Evolutionary conservation across 2,329 filamentous ascomycete genomes (phyloP), one percentile per base, ranked within the genome.

Genomic region (Neofusicoccum umdonicola): DNA sequence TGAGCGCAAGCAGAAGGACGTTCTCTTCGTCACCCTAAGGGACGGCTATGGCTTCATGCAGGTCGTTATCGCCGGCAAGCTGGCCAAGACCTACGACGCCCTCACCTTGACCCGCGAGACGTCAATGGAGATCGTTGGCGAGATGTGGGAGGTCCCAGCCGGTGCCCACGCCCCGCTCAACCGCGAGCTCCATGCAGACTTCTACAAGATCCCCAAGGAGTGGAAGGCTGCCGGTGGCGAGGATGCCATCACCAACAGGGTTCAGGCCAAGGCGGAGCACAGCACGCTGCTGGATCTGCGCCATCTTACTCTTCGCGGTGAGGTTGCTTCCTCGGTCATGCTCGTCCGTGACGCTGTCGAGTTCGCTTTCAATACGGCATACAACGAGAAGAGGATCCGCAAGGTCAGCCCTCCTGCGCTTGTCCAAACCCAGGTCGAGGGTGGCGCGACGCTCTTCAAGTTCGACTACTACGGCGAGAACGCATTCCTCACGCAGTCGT

Each of bases 381-480:
- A 92, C 82, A 87, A 90, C 73, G 90, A 95, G 76, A 81, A 89
- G 71, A 85, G 88, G 68, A 85, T 94, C 77, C 85, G 89, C 73
- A 93, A 97, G 80, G 93, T 97, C 68, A 90, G 89, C 56, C 93
- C 93, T 12, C 93, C 93, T 1, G 92, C 92, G 37, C 89, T 96
- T 78, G 95, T 97, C 66, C 95, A 96, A 82, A 98, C 94, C 17
- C 90, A 97, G 81, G 91, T 96, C 74, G 93, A 98, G 80, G 93
- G 93, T 69, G 93, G 93, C 64, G 87, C 91, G 71, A 97, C 93
- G 3, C 88, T 98, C 42, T 98, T 97, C 85, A 88, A 87, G 66
- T 90, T 96, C 73, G 84, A 90, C 74, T 96, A 95, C 84, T 97
- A 97, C 80, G 90, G 88, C 71, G 91, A 97, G 79, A 86, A 89